Conservation (phyloP, 2,329 filamentous ascomycete genomes). For the Magnaporthales sp. region DNA sequence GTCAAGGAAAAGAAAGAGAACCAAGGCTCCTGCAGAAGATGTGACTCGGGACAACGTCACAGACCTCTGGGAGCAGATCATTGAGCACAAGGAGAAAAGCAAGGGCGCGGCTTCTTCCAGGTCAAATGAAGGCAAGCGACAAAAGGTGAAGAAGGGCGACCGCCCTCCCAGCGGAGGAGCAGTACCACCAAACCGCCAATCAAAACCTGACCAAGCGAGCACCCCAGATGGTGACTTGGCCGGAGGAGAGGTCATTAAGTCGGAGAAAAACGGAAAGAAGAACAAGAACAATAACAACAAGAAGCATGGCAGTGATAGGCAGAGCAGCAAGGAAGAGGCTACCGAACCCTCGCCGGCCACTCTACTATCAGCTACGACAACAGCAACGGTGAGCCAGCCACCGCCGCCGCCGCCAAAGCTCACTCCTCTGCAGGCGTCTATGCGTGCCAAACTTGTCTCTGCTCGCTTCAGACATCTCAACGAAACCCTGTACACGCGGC, state of each 20-base stretch:
- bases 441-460: constrained; percentile 90
- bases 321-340: constrained; percentile 12
- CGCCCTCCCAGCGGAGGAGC: constrained; percentile 15
- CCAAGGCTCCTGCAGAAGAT: constrained; percentile 17
- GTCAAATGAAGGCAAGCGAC: constrained; percentile 19
- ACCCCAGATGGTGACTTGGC: constrained; percentile 7
- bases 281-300: constrained; percentile 22
- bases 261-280: constrained; percentile 20
- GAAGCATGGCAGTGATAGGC: constrained; percentile 15
- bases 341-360: not conserved
- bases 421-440: constrained; percentile 85
- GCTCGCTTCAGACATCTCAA: constrained; percentile 97
- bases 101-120: not conserved
- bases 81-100: constrained; percentile 53
- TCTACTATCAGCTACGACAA: not conserved
- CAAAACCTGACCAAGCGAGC: not conserved
- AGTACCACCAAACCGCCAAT: constrained; percentile 6
- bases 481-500: constrained; percentile 89
- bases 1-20: constrained; percentile 52
- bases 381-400: not conserved
- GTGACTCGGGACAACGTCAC: constrained; percentile 65
- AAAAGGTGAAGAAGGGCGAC: constrained; percentile 18
- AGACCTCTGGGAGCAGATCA: constrained; percentile 69
- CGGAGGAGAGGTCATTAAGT: too few relatives aligned
- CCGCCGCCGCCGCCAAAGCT: constrained; percentile 42